phyloP scores from a whole-genome alignment of 148 eudicot species.

The Rhododendron mucronatum region DNA sequence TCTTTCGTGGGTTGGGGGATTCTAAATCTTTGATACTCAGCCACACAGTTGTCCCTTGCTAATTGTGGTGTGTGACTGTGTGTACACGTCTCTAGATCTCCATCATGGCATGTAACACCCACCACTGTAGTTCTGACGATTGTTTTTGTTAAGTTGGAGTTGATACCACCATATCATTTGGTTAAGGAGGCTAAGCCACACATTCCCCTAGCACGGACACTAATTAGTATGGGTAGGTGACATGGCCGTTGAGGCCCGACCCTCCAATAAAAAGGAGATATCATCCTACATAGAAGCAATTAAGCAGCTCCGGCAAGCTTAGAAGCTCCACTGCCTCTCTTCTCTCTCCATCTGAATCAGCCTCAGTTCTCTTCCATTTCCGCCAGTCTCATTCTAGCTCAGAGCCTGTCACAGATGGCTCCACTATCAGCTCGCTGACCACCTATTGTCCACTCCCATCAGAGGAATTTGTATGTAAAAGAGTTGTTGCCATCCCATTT shows the following conservation, averaged over 20 bases:
- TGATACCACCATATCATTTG: neutral
- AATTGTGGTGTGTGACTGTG: neutral
- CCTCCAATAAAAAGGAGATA: neutral
- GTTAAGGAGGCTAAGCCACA: neutral
- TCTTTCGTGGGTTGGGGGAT: neutral
- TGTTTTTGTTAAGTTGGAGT: neutral
- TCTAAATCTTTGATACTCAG: neutral
- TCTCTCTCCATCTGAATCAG: neutral
- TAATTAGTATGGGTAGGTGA: neutral
- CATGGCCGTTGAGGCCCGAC: neutral
- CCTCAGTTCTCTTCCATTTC: neutral
- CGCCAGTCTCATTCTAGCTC: neutral
- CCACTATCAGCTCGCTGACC: neutral
- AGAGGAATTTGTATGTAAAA: neutral
- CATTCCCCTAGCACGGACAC: neutral
- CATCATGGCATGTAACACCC: neutral
- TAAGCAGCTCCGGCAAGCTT: neutral
- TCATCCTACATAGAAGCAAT: neutral
- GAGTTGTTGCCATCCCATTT: neutral
- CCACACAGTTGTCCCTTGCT: neutral
- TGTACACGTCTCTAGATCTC: neutral
- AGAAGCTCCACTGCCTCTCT: neutral
- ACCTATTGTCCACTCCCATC: neutral
- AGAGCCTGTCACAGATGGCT: neutral
- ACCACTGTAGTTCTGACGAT: neutral